phyloP scores from a whole-genome alignment of 2,329 filamentous ascomycete genomes.

The Microdochium paspali region DNA sequence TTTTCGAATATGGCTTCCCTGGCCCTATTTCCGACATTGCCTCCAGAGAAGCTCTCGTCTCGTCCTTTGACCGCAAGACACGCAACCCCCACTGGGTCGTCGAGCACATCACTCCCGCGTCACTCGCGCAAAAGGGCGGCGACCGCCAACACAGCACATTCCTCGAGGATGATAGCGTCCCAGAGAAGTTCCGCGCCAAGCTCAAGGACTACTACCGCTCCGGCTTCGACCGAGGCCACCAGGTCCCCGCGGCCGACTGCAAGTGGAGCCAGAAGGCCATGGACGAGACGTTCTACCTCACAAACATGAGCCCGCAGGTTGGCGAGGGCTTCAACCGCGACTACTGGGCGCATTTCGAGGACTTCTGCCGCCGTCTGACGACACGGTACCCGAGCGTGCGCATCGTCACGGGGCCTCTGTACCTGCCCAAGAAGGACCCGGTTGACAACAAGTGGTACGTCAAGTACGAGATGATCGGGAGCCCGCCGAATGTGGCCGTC shows the following conservation, averaged over 20 bases:
- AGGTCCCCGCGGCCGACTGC: constrained; percentile 91
- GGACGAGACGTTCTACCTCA: constrained; percentile 87
- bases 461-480: constrained; percentile 90
- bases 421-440: constrained; percentile 76
- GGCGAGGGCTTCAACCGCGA: constrained; percentile 97
- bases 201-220: constrained; percentile 91
- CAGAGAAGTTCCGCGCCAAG: constrained; percentile 78
- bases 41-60: constrained; percentile 66
- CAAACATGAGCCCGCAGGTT: constrained; percentile 98
- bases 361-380: constrained; percentile 84
- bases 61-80: constrained; percentile 80
- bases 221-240: constrained; percentile 92
- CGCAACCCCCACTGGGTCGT: constrained; percentile 92
- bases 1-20: constrained; percentile 85
- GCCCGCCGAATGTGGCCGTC: constrained; percentile 86
- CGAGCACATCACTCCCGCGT: constrained; percentile 91
- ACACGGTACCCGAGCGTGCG: constrained; percentile 75
- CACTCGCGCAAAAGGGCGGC: constrained; percentile 62
- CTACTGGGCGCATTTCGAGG: constrained; percentile 98
- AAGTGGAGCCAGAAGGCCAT: constrained; percentile 94
- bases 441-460: constrained; percentile 91
- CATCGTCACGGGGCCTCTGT: constrained; percentile 87
- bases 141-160: constrained; percentile 82
- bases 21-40: constrained; percentile 81
- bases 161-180: constrained; percentile 70